Evolutionary conservation across 2,329 filamentous ascomycete genomes (phyloP), one percentile per base, ranked within the genome.

Genomic region (Clathrospora elynae): DNA sequence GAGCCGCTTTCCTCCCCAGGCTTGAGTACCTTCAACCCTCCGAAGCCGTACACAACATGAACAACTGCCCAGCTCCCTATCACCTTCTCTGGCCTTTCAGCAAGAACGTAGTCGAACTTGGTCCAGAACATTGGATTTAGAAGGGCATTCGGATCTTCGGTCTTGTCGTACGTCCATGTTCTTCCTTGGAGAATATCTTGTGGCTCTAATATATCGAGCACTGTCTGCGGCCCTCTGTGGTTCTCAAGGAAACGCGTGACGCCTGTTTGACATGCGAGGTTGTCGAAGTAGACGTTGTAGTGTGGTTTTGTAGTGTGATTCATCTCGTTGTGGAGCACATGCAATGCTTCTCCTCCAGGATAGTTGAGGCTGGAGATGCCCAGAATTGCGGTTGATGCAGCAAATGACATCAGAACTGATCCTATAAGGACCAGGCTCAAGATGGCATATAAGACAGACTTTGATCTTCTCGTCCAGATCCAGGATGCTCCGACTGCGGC

Each of bases 281-380:
- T 85, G 45, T 81, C 81, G 44, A 84, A 70, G 57, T 83, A 75
- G 5, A 84, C 75, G 6, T 52, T 41, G 6, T 59, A 50, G 24
- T 59, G 61, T 5, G 35, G 30, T n/a, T 44, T 43, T 6, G 29
- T 11, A 4, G 49, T 46, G 23, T 54, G 51, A 1, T 49, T 13
- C 9, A 61, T 50, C 6, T 59, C 28, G 16, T 53, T 45, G 46
- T 77, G 74, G 1, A 79, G 67, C 8, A 62, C 55, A 16, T 62
- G 59, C 7, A 97, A 76, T 2, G 91, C 93, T 46, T 88, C 82
- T 14, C 89, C 93, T 33, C 93, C 93, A 1, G 93, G 93, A 64
- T 99, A 99, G 72, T 96, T 99, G 43, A 95, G 82, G 10, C 88
- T 86, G 0, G 90, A 96, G 46, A 95, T 74, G 18, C 86, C 78